Evolutionary conservation across 2,329 filamentous ascomycete genomes (phyloP).

Genomic region (Plectosphaerella plurivora): DNA sequence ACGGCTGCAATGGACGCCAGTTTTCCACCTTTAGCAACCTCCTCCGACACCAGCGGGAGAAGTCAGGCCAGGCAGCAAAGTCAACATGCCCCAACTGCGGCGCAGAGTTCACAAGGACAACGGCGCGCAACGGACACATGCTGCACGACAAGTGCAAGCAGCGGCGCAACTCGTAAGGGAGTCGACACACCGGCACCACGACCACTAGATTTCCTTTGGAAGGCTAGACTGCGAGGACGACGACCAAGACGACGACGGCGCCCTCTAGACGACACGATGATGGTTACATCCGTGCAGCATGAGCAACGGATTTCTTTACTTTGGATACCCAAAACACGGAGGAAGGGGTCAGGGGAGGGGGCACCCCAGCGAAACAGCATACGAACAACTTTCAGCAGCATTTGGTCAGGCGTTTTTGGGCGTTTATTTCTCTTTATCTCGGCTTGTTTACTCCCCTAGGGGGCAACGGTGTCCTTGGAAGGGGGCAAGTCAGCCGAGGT

Average conservation of each 20-base stretch:
- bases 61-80: conserved; percentile 86
- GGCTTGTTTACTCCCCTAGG: too few species aligned
- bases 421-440: too few species aligned
- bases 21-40: conserved; percentile 97
- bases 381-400: too few species aligned
- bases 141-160: conserved; percentile 91
- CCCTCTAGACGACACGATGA: too few species aligned
- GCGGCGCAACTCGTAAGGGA: conserved; percentile 34
- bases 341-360: not conserved
- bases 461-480: too few species aligned
- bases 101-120: conserved; percentile 87
- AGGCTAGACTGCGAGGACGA: not conserved
- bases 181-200: not conserved
- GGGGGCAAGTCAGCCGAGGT: too few species aligned
- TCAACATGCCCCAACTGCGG: conserved; percentile 87
- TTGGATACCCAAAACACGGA: not conserved
- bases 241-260: not conserved
- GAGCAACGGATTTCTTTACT: not conserved
- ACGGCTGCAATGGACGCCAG: conserved; percentile 91
- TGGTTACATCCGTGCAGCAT: not conserved
- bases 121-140: conserved; percentile 80
- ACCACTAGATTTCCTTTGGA: not conserved
- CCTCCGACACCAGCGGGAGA: conserved; percentile 87
- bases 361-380: too few species aligned
- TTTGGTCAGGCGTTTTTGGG: too few species aligned